Evolutionary conservation across 495 filamentous ascomycete species (phyloP).

Genomic region (Platismatia glauca): DNA sequence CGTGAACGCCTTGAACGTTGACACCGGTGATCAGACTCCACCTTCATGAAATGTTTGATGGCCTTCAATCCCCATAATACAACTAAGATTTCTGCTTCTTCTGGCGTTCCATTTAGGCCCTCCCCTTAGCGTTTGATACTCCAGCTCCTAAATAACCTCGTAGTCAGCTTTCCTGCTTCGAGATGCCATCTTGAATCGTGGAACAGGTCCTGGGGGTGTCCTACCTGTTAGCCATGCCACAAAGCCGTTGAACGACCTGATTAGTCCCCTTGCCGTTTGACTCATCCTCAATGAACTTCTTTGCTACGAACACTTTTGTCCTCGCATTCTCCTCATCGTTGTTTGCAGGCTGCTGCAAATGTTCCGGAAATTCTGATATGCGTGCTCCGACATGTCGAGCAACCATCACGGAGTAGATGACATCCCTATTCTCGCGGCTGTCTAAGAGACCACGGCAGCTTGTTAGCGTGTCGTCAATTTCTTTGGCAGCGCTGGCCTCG

Average conservation of each 20-base stretch:
- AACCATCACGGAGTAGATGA: slow-evolving; percentile 80
- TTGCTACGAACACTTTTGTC: slow-evolving; percentile 68
- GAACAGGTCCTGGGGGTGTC: no score
- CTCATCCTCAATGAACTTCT: slow-evolving; percentile 72
- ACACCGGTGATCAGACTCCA: background rate
- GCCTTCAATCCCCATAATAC: background rate
- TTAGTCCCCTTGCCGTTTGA: slow-evolving; percentile 62
- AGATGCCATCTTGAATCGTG: no score
- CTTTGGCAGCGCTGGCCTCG: slow-evolving; percentile 45
- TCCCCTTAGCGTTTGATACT: slow-evolving; percentile 36
- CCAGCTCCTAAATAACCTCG: no score
- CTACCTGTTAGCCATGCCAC: slow-evolving; percentile 65
- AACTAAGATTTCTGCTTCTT: background rate
- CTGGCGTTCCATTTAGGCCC: background rate
- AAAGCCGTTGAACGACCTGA: slow-evolving; percentile 69
- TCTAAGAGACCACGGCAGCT: slow-evolving; percentile 61
- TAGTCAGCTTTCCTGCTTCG: no score
- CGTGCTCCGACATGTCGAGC: slow-evolving; percentile 63
- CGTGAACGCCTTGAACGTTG: background rate
- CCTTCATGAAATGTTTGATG: background rate
- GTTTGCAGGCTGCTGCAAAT: slow-evolving; percentile 46
- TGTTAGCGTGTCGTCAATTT: slow-evolving; percentile 54
- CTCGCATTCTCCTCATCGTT: slow-evolving; percentile 62
- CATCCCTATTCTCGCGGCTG: slow-evolving; percentile 79
- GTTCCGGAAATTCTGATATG: slow-evolving; percentile 55